phyloP scores from a whole-genome alignment of 106 monocot species.

The Dactylorhiza incarnata region DNA sequence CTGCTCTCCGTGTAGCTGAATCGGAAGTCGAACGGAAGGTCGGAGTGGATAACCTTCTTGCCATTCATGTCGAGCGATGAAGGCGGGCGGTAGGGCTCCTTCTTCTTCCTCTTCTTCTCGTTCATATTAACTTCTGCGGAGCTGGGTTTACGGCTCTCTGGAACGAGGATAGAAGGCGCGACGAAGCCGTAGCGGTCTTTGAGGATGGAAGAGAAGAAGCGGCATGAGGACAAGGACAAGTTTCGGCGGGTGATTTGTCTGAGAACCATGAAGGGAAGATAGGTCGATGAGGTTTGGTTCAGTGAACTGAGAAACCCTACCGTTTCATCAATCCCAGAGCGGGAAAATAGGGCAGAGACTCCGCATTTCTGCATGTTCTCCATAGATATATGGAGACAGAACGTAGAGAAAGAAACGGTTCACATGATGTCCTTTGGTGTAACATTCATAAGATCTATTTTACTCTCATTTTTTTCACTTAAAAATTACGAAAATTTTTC shows the following conservation, averaged over 20 bases:
- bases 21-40: constrained; percentile 71
- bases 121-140: not conserved
- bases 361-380: too few species aligned
- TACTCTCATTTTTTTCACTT: too few species aligned
- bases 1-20: constrained; percentile 80
- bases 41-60: constrained; percentile 34
- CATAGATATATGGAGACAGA: too few species aligned
- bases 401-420: too few species aligned
- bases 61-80: constrained; percentile 64
- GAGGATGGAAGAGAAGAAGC: constrained; percentile 19
- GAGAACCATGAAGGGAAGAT: constrained; percentile 14
- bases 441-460: too few species aligned
- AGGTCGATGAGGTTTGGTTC: not conserved
- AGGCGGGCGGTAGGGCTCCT: constrained; percentile 63
- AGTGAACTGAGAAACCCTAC: not conserved
- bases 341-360: too few species aligned
- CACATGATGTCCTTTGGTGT: too few species aligned
- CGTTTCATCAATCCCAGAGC: not conserved
- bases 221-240: constrained; percentile 14
- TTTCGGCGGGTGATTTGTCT: constrained; percentile 20
- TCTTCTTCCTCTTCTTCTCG: constrained; percentile 19
- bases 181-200: constrained; percentile 73
- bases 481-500: too few species aligned
- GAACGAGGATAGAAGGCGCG: constrained; percentile 51
- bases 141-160: constrained; percentile 18